Evolutionary conservation across 2,329 filamentous ascomycete species (phyloP), one percentile per base, ranked within the genome.

Genomic region (Dactylellina leptospora): DNA sequence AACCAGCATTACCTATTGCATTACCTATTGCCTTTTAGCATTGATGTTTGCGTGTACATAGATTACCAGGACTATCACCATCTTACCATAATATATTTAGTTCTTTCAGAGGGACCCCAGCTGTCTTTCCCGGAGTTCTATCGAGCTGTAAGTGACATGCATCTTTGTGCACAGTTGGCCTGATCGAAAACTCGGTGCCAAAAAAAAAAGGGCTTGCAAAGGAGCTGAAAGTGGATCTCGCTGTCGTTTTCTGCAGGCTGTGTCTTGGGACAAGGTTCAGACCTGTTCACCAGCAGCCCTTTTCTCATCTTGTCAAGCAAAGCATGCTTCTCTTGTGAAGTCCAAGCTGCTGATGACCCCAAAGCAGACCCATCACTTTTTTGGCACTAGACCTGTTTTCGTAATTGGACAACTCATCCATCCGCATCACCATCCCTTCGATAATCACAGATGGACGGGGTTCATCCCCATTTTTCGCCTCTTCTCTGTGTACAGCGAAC

Each of bases 331-430:
- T 61, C 16, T 2, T 38, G 25, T 59, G 53, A 60, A 60, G 62
- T 38, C 54, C 47, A 56, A 69, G 63, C 55, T 69, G 63, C 55
- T 69, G 63, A 69, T 69, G 63, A 22, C n/a, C 62, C 53, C 23
- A 68, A 53, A 59, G 28, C 30, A 59, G 47, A 51, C 48, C 44
- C 51, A 51, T 71, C 40, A 4, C 13, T 33, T 62, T 53, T 61
- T 45, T 20, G 59, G 55, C 54, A 58, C 66, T 71, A 71, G 25
- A 23, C 66, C 56, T 8, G 40, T 56, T 71, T 53, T 53, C 66
- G 66, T 71, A 71, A 71, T 71, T 53, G 66, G 66, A 61, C 66
- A 71, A 71, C 66, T 71, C 66, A 71, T 71, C 66, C 59, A 61
- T 71, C 66, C 66, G 58, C 58, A 70, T 70, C 64, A 70, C 51